Conservation (phyloP, 768 basidiomycete species). For the Termitomyces sp. region DNA sequence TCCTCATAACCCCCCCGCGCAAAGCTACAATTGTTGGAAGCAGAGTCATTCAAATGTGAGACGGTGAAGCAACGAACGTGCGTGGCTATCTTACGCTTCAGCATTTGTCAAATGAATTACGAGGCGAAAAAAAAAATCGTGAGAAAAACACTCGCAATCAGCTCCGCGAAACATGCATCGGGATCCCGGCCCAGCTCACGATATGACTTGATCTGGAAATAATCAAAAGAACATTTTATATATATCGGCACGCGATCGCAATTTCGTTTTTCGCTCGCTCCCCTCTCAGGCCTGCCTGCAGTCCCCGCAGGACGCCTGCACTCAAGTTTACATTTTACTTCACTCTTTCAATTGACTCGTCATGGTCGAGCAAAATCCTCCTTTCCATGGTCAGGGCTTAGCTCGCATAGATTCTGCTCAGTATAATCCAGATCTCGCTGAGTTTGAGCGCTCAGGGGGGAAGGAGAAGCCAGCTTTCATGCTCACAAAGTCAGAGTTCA, state of each 20-base stretch:
- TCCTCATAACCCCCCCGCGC: no score
- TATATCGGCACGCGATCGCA: background rate
- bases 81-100: no score
- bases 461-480: slow-evolving; percentile 20
- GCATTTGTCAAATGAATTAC: no score
- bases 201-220: no score
- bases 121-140: no score
- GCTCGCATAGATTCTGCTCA: background rate
- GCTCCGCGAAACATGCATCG: background rate
- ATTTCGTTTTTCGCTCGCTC: background rate
- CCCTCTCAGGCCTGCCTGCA: background rate
- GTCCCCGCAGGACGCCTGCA: background rate
- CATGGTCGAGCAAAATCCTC: background rate
- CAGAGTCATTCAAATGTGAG: no score
- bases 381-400: background rate
- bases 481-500: slow-evolving; percentile 40
- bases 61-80: no score
- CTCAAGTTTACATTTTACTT: no score
- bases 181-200: background rate
- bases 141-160: no score
- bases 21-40: no score
- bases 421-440: slow-evolving; percentile 16
- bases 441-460: slow-evolving; percentile 19
- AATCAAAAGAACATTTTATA: background rate
- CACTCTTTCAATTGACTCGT: no score